Evolutionary conservation across 2,329 filamentous ascomycete genomes (phyloP).

Genomic region (Madurella fahalii): DNA sequence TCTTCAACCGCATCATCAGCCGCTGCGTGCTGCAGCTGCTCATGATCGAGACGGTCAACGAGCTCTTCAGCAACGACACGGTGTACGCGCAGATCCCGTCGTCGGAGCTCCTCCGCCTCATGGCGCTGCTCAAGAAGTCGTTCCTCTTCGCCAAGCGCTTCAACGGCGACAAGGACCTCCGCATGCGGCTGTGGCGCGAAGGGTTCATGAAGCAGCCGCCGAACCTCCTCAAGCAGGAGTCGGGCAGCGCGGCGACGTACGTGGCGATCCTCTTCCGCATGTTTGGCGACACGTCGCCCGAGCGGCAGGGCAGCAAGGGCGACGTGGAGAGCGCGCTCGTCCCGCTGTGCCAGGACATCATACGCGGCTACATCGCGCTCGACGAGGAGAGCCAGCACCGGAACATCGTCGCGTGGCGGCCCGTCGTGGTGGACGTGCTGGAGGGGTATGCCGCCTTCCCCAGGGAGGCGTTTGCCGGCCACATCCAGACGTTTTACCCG

Average conservation of each 20-base stretch:
- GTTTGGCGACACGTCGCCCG: slow-evolving; percentile 85
- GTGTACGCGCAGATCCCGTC: slow-evolving; percentile 94
- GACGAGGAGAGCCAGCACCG: slow-evolving; percentile 96
- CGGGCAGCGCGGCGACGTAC: slow-evolving; percentile 87
- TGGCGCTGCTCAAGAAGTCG: slow-evolving; percentile 90
- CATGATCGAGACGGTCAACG: slow-evolving; percentile 99
- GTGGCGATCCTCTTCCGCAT: slow-evolving; percentile 94
- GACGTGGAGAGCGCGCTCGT: slow-evolving; percentile 91
- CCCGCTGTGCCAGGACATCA: slow-evolving; percentile 91
- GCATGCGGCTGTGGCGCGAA: slow-evolving; percentile 91
- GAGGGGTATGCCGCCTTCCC: slow-evolving; percentile 89
- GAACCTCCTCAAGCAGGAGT: slow-evolving; percentile 96
- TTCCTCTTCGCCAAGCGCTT: slow-evolving; percentile 97
- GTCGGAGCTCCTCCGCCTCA: slow-evolving; percentile 80
- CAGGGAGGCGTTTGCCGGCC: slow-evolving; percentile 69
- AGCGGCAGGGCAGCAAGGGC: slow-evolving; percentile 71
- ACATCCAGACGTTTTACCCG: slow-evolving; percentile 82
- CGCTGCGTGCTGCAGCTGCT: slow-evolving; percentile 95
- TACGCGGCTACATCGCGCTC: slow-evolving; percentile 75
- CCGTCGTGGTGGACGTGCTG: slow-evolving; percentile 93
- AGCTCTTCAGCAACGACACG: slow-evolving; percentile 94
- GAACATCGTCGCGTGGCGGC: slow-evolving; percentile 95
- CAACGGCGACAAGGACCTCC: slow-evolving; percentile 94
- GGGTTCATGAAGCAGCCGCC: slow-evolving; percentile 99
- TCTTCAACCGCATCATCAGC: slow-evolving; percentile 99